Conservation (phyloP, 495 filamentous ascomycete species). For the Penicillium diatomitis region DNA sequence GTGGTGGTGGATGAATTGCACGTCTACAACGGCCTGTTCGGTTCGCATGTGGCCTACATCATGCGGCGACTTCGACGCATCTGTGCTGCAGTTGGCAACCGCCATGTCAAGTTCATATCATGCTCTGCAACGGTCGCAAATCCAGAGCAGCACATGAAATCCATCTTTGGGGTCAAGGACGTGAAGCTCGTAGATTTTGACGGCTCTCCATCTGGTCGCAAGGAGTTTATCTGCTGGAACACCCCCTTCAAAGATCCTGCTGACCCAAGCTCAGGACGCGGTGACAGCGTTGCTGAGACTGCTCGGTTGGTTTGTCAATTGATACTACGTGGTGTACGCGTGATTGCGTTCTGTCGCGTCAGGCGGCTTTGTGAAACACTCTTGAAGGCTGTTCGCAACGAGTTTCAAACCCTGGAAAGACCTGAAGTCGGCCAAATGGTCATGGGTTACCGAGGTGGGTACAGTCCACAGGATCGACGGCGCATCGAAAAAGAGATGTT, state of each 20-base stretch:
- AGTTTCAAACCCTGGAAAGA: constrained; percentile 63
- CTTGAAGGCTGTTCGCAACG: constrained; percentile 67
- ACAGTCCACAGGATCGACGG: constrained; percentile 87
- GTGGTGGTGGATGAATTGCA: constrained; percentile 89
- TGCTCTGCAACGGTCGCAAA: constrained; percentile 98
- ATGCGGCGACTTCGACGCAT: constrained; percentile 86
- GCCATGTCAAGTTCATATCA: constrained; percentile 83
- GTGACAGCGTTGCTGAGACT: constrained; percentile 72
- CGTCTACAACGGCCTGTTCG: constrained; percentile 93
- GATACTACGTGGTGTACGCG: constrained; percentile 75
- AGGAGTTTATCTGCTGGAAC: constrained; percentile 97
- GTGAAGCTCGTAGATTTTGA: constrained; percentile 80
- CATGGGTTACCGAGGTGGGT: constrained; percentile 95
- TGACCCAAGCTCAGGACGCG: constrained; percentile 80
- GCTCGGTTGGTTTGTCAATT: constrained; percentile 86
- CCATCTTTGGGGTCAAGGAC: constrained; percentile 79
- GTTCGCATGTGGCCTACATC: constrained; percentile 86
- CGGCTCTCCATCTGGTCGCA: constrained; percentile 85
- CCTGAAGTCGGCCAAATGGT: constrained; percentile 67
- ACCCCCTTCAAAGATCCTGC: constrained; percentile 87
- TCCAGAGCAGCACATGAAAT: constrained; percentile 83
- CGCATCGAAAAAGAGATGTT: constrained; percentile 96
- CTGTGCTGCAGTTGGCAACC: constrained; percentile 86
- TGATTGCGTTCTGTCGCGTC: constrained; percentile 90
- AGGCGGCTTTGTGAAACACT: constrained; percentile 83